phyloP scores from a whole-genome alignment of 2,329 filamentous ascomycete genomes.

The Colletotrichum magnum region DNA sequence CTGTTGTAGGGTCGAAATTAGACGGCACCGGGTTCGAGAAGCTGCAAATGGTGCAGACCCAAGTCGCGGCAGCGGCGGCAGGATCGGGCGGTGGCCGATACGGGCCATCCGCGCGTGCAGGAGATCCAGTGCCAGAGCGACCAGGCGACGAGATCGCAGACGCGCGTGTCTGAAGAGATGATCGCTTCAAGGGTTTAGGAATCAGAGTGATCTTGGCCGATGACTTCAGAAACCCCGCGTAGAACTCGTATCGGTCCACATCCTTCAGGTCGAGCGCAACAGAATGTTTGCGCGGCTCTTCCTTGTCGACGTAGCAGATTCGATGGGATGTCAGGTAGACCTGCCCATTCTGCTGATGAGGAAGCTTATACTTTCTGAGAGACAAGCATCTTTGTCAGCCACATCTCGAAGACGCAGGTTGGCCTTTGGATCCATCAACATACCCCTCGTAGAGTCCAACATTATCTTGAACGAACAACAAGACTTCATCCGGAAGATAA shows the following conservation, averaged over 20 bases:
- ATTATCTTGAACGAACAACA: conserved; percentile 97
- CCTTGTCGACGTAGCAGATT: conserved; percentile 93
- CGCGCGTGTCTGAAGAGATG: conserved; percentile 69
- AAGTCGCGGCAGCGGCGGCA: conserved; percentile 77
- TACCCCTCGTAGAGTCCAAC: conserved; percentile 98
- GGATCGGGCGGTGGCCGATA: conserved; percentile 61
- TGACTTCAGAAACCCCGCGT: conserved; percentile 94
- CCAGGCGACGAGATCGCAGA: conserved; percentile 59
- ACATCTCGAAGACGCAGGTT: not conserved
- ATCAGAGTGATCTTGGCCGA: conserved; percentile 93
- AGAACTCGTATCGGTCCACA: conserved; percentile 91
- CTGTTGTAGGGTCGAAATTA: conserved; percentile 90
- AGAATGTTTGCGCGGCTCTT: conserved; percentile 87
- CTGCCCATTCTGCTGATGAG: conserved; percentile 94
- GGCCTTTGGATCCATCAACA: conserved; percentile 50
- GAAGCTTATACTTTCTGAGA: conserved; percentile 91
- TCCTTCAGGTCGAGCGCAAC: conserved; percentile 90
- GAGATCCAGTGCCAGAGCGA: conserved; percentile 62
- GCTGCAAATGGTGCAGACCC: conserved; percentile 96
- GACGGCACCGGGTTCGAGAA: conserved; percentile 94
- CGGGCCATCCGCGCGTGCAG: conserved; percentile 59
- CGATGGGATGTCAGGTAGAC: conserved; percentile 97
- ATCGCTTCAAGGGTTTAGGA: conserved; percentile 82
- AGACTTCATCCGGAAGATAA: conserved; percentile 91
- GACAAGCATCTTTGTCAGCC: conserved; percentile 8